Base-by-base conservation (phyloP, 164 flowering plant genomes). In the Berberis vulgaris region DNA sequence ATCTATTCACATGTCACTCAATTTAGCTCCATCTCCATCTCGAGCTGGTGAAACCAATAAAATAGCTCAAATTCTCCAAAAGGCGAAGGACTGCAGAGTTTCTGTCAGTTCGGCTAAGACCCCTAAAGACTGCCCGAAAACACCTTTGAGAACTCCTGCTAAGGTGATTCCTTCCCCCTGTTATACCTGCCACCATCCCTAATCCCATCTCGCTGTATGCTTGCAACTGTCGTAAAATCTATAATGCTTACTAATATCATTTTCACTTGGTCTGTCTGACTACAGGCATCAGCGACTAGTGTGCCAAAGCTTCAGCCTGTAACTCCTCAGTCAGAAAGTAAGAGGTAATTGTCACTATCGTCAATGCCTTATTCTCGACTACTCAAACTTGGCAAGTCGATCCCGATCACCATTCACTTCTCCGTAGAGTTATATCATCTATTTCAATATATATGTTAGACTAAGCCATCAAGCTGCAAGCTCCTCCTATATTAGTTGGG, bases 1-100 rank as follows among this genome's bases (percentile, higher is more conserved):
- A 65, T 74, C 87, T n/a, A 73, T 85, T 65, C 84, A 87, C 62
- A 80, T 81, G 88, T 87, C 96, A 7, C 70, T 86, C 62, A 81
- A 71, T 72, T 76, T 76, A 41, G 64, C 75, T 66, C 69, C 70
- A n/a, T 74, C 75, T 67, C 67, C 71, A 59, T 72, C 83, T 68
- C 60, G 45, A 54, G 60, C 65, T 50, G 64, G 45, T 41, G 75
- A 74, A 69, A 69, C 67, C 65, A 72, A 60, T 26, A 83, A 74
- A 64, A 65, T 49, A 66, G 41, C 71, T 55, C 65, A 79, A 53
- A 47, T 43, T 70, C 62, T 62, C 11, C 66, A 70, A 43, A 79
- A 76, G 67, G 46, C 59, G 11, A 57, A 63, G 65, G 73, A 55
- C 61, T 70, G 72, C 45, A 75, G 67, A 78, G 52, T 44, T 43